These are phyloP conservation scores for Rhizophagus prolifer DNA, from an alignment of 192 early-diverging fungal genomes.

Conservation along the genomic window DNA sequence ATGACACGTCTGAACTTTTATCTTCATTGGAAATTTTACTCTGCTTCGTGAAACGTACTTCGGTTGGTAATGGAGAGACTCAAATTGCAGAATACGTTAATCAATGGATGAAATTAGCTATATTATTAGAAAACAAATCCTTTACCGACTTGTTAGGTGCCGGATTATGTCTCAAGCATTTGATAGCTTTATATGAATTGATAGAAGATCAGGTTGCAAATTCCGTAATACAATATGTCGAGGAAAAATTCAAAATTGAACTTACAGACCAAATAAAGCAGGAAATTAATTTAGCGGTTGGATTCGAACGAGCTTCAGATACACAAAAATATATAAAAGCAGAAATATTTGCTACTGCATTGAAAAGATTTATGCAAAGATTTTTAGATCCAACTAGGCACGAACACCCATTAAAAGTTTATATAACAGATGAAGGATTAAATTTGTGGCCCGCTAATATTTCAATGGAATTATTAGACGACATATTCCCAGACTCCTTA, in stretches of 20 bases:
- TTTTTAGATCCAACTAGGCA: background rate
- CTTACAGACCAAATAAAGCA: background rate
- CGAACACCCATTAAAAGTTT: background rate
- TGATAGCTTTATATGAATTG: slow-evolving; percentile 31
- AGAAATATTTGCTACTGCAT: slow-evolving; percentile 7
- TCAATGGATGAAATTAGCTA: slow-evolving; percentile 23
- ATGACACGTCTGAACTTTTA: slow-evolving; percentile 11
- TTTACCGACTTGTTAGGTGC: background rate
- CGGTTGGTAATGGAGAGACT: background rate
- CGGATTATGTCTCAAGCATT: slow-evolving; percentile 14
- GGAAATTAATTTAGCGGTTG: background rate
- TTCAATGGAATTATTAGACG: background rate
- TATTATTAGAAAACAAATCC: background rate
- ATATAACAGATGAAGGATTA: background rate
- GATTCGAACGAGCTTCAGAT: background rate
- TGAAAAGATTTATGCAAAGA: slow-evolving; percentile 29
- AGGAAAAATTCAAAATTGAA: slow-evolving; percentile 17
- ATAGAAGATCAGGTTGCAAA: slow-evolving; percentile 28
- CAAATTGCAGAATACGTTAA: slow-evolving; percentile 20
- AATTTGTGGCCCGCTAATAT: slow-evolving; percentile 2
- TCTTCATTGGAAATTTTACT: slow-evolving; percentile 30
- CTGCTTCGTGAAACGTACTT: slow-evolving; percentile 29
- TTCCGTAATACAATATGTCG: slow-evolving; percentile 1
- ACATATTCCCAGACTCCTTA: background rate
- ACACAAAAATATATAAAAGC: background rate